Base-by-base conservation (phyloP, 116 monocot species). In the Trichopus zeylanicus region DNA sequence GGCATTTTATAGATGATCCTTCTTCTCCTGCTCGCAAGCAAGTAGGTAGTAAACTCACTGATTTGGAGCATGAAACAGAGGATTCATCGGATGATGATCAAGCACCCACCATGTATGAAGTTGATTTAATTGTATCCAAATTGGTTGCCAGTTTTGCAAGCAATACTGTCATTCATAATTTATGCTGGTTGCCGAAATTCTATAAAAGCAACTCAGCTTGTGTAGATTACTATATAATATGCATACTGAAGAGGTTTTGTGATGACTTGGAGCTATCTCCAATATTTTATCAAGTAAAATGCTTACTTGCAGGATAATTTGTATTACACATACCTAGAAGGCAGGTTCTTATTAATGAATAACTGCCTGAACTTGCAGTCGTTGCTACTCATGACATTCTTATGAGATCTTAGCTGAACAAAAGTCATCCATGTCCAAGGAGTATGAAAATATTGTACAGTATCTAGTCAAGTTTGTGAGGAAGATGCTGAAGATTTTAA, bases 251-350 rank as follows among this genome's bases (percentile, higher is more conserved):
- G 52, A 62, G 91, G 29, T 73, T 98, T 25, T 98, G 91, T 66
- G 81, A 91, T 68, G 91, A 98, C 67, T 67, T 98, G 51, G 84
- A 85, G 21, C 73, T 98, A 55, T 77, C 79, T 19, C 87, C 97
- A 21, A 77, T 98, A 80, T 67, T 98, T n/a, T 98, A 87, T 66
- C 97, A 98, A 85, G 97, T 91, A 87, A n/a, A n/a, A n/a, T n/a
- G n/a, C n/a, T n/a, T n/a, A n/a, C n/a, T n/a, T n/a, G n/a, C n/a
- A n/a, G n/a, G n/a, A n/a, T n/a, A n/a, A n/a, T n/a, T n/a, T n/a
- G n/a, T n/a, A n/a, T n/a, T n/a, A n/a, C n/a, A n/a, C n/a, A n/a
- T n/a, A n/a, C n/a, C n/a, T n/a, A n/a, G 38, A n/a, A n/a, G 54
- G 26, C 48, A 19, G 22, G 48, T 67, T 56, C n/a, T 29, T 29